phyloP scores from a whole-genome alignment of 225 moss, liverwort and hornwort genomes.

The Straminergon stramineum region DNA sequence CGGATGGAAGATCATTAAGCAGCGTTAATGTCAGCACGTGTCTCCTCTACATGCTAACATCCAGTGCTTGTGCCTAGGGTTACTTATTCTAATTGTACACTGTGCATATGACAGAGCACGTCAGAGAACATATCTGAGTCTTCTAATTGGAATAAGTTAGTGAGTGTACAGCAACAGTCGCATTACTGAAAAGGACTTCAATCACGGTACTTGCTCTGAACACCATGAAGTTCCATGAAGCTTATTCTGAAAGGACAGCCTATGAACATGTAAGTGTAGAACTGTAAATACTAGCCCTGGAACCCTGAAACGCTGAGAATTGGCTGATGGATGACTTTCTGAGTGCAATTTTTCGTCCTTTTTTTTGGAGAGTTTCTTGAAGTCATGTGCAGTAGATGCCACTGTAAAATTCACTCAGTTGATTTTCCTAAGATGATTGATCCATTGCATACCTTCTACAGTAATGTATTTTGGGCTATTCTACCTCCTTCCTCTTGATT shows the following conservation, averaged over 20 bases:
- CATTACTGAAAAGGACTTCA: neutral
- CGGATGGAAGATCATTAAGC: neutral
- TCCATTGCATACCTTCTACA: neutral
- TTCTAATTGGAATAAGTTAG: neutral
- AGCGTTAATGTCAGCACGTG: neutral
- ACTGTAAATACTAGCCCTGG: neutral
- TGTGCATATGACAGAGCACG: neutral
- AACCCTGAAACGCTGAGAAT: neutral
- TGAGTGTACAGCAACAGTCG: neutral
- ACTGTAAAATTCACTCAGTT: neutral
- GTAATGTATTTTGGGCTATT: too few species aligned
- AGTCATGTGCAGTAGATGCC: too few species aligned
- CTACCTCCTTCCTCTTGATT: too few species aligned
- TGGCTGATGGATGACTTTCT: neutral
- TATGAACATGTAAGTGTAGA: neutral
- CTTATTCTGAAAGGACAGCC: neutral
- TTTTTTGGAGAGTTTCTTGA: too few species aligned
- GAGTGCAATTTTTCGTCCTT: neutral
- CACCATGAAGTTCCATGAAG: neutral
- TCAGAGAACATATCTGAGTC: neutral
- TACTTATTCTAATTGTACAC: neutral
- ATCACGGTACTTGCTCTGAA: neutral
- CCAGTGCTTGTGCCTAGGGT: neutral
- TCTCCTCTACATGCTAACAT: neutral
- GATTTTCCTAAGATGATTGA: neutral